Evolutionary conservation across 2,329 filamentous ascomycete genomes (phyloP), one percentile per base, ranked within the genome.

Genomic region (Emmonsiellopsis sp.): DNA sequence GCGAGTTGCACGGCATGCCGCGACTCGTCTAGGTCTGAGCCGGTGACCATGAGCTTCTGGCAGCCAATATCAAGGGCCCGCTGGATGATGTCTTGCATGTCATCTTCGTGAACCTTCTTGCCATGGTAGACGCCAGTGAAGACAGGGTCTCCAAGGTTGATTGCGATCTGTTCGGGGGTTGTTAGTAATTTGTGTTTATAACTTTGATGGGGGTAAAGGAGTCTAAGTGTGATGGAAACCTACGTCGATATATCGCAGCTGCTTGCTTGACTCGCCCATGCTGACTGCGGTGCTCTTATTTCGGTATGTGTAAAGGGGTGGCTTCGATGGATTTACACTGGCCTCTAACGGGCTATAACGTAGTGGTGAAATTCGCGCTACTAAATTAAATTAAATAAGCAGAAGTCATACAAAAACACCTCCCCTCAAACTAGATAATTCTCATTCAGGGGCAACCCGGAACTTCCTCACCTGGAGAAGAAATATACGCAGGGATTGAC

Each of bases 121-220:
- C 88, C 88, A 65, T 94, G 85, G 66, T 97, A 94, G 42, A 81
- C 72, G 49, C 93, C 93, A 46, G 82, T 81, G 70, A 92, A 98
- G 55, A 96, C 88, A 51, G 88, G 87, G 65, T 98, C 93, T 51
- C 91, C 87, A 53, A 98, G 80, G 70, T 98, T 98, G 77, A 98
- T 96, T 54, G 92, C 93, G 64, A 98, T 81, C 81, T 86, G 42
- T 54, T 43, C 42, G 7, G 51, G 42, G 32, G 8, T 5, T 14
- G 37, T 21, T 17, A 54, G 33, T 14, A 13, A 34, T 3, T 6
- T 31, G 17, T n/a, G n/a, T 39, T 11, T 31, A 5, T 27, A n/a
- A 37, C 2, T 27, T 42, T 34, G 21, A 27, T 27, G 5, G 21
- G 3, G 21, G 21, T 33, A 49, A 39, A 49, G 5, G 2, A 27